phyloP scores from a whole-genome alignment of 257 asterid genomes.

The Asclepias syriaca region DNA sequence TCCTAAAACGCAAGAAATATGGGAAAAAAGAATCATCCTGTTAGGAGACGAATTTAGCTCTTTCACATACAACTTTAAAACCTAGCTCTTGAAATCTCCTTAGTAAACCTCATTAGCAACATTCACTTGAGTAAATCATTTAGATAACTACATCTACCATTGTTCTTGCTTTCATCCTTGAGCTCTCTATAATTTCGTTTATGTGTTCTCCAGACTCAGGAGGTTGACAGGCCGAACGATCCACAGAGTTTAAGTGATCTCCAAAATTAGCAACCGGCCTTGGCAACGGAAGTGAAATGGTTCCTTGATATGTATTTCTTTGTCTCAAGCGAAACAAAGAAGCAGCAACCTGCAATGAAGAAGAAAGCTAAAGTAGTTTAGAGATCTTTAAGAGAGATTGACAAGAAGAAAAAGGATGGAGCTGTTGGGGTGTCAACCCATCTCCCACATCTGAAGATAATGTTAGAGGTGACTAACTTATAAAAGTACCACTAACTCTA shows the following conservation, averaged over 20 bases:
- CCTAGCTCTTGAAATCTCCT: no score
- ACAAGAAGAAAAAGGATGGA: background rate
- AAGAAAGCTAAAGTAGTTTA: conserved; percentile 6
- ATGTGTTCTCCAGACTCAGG: conserved; percentile 56
- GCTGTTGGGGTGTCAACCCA: no score
- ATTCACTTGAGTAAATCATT: no score
- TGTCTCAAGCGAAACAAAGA: conserved; percentile 65
- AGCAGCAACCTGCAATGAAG: conserved; percentile 51
- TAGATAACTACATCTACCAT: conserved; percentile 90
- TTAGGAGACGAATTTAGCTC: no score
- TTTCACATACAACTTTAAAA: no score
- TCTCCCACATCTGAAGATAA: no score
- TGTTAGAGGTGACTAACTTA: no score
- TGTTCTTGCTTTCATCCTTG: conserved; percentile 65
- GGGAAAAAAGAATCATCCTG: no score
- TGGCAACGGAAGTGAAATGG: conserved; percentile 35
- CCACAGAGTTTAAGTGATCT: conserved; percentile 42
- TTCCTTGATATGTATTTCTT: conserved; percentile 71
- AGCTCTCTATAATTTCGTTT: conserved; percentile 71
- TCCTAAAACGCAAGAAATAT: no score
- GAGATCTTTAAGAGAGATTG: background rate
- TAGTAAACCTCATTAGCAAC: no score
- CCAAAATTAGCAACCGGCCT: conserved; percentile 34
- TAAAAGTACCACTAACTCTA: no score
- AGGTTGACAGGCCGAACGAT: conserved; percentile 40